Conservation (phyloP, 2,329 filamentous ascomycete species). For the Fragosphaeria purpurea region DNA sequence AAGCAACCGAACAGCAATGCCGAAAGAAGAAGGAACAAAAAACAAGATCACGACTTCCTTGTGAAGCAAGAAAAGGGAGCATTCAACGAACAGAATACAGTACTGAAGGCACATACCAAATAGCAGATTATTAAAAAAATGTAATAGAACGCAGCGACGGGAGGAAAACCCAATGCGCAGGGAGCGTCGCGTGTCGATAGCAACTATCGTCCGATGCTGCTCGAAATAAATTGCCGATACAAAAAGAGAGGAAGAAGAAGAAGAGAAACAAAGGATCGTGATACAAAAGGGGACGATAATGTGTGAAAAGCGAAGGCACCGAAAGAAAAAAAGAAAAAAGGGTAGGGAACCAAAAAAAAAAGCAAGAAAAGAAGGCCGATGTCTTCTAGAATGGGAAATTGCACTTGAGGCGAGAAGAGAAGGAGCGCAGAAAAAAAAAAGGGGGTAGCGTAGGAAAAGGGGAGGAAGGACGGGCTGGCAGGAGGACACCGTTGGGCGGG, state of each 20-base stretch:
- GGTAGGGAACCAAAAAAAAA: slow-evolving; percentile 3
- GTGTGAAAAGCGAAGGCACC: background rate
- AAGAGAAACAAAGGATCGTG: slow-evolving; percentile 5
- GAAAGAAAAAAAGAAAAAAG: slow-evolving; percentile 4
- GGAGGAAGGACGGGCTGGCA: background rate
- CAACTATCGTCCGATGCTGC: background rate
- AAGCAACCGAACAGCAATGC: too few species aligned
- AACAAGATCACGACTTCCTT: too few species aligned
- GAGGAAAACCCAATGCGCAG: background rate
- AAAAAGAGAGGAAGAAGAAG: slow-evolving; percentile 3
- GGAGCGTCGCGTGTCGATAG: slow-evolving; percentile 8
- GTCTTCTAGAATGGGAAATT: slow-evolving; percentile 15
- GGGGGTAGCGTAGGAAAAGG: background rate
- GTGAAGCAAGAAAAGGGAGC: background rate
- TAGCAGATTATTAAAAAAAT: slow-evolving; percentile 2
- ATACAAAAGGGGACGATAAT: slow-evolving; percentile 1
- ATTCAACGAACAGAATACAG: background rate
- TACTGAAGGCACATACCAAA: slow-evolving; percentile 4
- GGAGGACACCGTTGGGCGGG: slow-evolving; percentile 5
- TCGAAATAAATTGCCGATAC: slow-evolving; percentile 1
- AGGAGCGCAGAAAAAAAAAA: slow-evolving; percentile 3
- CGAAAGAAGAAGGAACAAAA: too few species aligned
- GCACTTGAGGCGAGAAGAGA: slow-evolving; percentile 12
- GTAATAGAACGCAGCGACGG: background rate
- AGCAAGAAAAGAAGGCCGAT: slow-evolving; percentile 4